phyloP scores from a whole-genome alignment of 345 rosid genomes.

The Cochlearia excelsa region DNA sequence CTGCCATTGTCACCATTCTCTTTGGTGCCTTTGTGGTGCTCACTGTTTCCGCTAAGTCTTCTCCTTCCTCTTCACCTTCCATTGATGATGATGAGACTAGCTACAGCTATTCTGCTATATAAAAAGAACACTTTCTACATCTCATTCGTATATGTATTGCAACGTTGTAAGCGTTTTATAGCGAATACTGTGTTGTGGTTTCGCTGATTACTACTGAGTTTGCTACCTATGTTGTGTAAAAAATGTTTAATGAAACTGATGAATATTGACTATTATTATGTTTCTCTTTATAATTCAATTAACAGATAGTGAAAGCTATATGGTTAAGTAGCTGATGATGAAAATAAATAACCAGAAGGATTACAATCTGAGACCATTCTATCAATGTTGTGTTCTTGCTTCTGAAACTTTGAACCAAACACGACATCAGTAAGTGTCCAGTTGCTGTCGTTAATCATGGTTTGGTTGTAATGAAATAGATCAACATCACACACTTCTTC shows the following conservation, averaged over 20 bases:
- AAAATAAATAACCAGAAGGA: constrained; percentile 33
- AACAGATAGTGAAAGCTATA: not conserved
- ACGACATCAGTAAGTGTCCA: constrained; percentile 41
- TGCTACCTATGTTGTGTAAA: constrained; percentile 17
- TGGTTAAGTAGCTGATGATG: constrained; percentile 23
- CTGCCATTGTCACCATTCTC: constrained; percentile 63
- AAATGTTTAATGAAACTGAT: not conserved
- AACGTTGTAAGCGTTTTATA: not conserved
- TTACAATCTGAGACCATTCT: constrained; percentile 30
- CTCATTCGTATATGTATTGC: constrained; percentile 10
- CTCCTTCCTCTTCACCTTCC: constrained; percentile 28
- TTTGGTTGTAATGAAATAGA: constrained; percentile 21
- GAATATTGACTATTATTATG: not conserved
- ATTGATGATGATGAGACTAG: constrained; percentile 36
- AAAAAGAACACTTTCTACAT: constrained; percentile 13
- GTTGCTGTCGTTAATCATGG: constrained; percentile 25
- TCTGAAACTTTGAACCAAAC: constrained; percentile 43
- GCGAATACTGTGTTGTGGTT: not conserved
- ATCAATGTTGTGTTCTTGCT: constrained; percentile 40
- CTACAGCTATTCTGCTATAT: constrained; percentile 53
- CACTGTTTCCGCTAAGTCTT: constrained; percentile 46
- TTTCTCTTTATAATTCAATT: not conserved
- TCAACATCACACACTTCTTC: constrained; percentile 16
- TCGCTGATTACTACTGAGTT: constrained; percentile 18
- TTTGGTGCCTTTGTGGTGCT: constrained; percentile 68